phyloP scores from a whole-genome alignment of 345 rosid genomes.

The Euphorbia lathyris region DNA sequence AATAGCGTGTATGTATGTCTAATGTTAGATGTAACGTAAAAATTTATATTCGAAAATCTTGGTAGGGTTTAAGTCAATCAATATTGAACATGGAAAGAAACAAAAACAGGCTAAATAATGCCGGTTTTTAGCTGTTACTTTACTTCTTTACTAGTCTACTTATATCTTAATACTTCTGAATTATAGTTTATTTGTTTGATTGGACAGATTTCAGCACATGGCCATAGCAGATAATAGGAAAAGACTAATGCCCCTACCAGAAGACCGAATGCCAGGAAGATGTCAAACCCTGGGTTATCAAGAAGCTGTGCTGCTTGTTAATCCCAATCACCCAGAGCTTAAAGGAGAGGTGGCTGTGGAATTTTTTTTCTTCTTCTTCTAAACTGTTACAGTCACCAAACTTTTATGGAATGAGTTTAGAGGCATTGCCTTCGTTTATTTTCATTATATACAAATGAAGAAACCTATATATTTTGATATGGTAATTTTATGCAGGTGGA shows the following conservation, averaged over 20 bases:
- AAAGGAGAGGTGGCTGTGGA: constrained; percentile 22
- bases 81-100: not conserved
- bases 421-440: constrained; percentile 3
- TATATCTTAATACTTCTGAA: not conserved
- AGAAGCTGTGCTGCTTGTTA: constrained; percentile 29
- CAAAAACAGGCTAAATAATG: not conserved
- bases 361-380: not conserved
- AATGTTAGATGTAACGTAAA: not conserved
- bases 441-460: constrained; percentile 4
- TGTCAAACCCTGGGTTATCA: constrained; percentile 22
- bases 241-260: constrained; percentile 33
- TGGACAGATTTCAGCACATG: constrained; percentile 31
- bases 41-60: not conserved
- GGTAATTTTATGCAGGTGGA: constrained; percentile 21
- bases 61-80: not conserved
- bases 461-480: not conserved
- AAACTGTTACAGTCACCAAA: not conserved
- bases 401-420: not conserved
- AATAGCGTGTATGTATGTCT: not conserved
- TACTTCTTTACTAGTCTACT: not conserved
- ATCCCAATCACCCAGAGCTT: constrained; percentile 20
- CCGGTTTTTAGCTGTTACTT: not conserved
- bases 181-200: not conserved
- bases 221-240: constrained; percentile 25
- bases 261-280: constrained; percentile 27